Evolutionary conservation across 2,329 filamentous ascomycete species (phyloP).

Genomic region (Colletotrichum costaricense): DNA sequence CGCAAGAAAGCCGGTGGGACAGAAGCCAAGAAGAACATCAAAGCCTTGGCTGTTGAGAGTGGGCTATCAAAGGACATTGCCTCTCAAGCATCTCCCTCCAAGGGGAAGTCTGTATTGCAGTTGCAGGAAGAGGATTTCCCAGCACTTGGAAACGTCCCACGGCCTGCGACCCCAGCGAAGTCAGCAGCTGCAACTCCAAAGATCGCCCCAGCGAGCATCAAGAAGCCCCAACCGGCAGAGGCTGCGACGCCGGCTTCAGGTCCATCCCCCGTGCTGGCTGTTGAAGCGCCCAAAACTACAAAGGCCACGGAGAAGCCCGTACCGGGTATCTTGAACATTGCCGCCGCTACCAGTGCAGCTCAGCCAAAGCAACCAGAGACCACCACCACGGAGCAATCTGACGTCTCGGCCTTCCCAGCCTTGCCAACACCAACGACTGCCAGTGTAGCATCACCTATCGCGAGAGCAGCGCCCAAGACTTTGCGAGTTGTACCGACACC

Average conservation of each 20-base stretch:
- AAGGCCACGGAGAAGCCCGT: constrained; percentile 49
- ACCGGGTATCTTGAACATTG: constrained; percentile 60
- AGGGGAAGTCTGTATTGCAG: constrained; percentile 52
- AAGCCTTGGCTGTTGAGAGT: constrained; percentile 56
- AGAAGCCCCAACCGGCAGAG: constrained; percentile 44
- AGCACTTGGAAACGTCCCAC: constrained; percentile 58
- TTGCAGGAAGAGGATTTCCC: constrained; percentile 74
- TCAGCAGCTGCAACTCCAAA: constrained; percentile 50
- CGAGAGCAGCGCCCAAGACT: constrained; percentile 69
- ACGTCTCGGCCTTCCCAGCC: constrained; percentile 60
- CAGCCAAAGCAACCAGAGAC: constrained; percentile 45
- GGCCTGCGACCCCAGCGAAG: constrained; percentile 45
- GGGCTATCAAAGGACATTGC: constrained; percentile 60
- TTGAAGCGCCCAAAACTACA: constrained; percentile 26
- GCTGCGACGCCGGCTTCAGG: background rate
- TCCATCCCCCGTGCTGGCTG: background rate
- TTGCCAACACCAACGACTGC: constrained; percentile 59
- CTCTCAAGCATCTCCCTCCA: constrained; percentile 47
- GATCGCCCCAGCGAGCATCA: constrained; percentile 46
- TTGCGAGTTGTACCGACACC: constrained; percentile 77
- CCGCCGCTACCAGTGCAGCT: constrained; percentile 56
- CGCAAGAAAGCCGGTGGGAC: constrained; percentile 43
- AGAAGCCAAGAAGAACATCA: constrained; percentile 56
- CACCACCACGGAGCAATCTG: constrained; percentile 46
- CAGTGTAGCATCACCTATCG: constrained; percentile 59